Percentiles rank a stretch among this genome's conserved stretches.
Conservation (phyloP, 1,284 basidiomycete species). For the Rhizopogon parksii region DNA sequence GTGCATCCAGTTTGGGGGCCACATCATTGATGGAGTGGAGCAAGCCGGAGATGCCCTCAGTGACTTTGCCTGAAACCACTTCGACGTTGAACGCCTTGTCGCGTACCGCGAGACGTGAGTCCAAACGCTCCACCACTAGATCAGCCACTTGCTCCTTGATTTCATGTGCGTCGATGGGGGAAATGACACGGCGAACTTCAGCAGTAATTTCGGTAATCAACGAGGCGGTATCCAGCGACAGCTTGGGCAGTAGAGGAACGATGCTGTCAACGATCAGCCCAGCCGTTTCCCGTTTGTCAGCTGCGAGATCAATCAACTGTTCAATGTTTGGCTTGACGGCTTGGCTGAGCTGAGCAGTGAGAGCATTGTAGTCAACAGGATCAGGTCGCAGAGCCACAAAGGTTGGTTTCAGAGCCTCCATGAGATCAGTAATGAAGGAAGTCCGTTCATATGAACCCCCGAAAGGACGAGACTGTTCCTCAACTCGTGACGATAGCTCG, state of each 20-base stretch:
- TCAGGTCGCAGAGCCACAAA: constrained; percentile 53
- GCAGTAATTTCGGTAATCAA: constrained; percentile 52
- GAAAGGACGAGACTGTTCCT: constrained; percentile 40
- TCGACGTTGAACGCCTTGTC: constrained; percentile 66
- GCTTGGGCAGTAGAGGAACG: constrained; percentile 52
- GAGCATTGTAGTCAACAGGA: constrained; percentile 66
- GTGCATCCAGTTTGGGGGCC: constrained; percentile 29
- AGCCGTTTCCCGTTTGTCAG: constrained; percentile 80
- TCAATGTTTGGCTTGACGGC: constrained; percentile 82
- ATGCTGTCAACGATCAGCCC: constrained; percentile 71
- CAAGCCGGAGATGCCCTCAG: constrained; percentile 44
- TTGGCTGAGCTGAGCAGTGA: constrained; percentile 68
- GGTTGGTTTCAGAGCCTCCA: constrained; percentile 53
- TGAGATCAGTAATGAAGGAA: constrained; percentile 51
- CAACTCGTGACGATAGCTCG: constrained; percentile 55
- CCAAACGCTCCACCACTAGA: constrained; percentile 74
- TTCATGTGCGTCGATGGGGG: constrained; percentile 71
- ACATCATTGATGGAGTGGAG: constrained; percentile 42
- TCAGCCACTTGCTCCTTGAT: constrained; percentile 83
- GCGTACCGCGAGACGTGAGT: constrained; percentile 68
- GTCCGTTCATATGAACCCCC: constrained; percentile 42
- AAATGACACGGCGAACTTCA: constrained; percentile 63
- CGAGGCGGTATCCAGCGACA: constrained; percentile 47
- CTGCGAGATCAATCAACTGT: constrained; percentile 78
- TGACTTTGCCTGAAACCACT: constrained; percentile 46